These are phyloP conservation scores for Fusarium abutilonis DNA, from an alignment of 2,329 filamentous ascomycete genomes.

Conservation along the genomic window DNA sequence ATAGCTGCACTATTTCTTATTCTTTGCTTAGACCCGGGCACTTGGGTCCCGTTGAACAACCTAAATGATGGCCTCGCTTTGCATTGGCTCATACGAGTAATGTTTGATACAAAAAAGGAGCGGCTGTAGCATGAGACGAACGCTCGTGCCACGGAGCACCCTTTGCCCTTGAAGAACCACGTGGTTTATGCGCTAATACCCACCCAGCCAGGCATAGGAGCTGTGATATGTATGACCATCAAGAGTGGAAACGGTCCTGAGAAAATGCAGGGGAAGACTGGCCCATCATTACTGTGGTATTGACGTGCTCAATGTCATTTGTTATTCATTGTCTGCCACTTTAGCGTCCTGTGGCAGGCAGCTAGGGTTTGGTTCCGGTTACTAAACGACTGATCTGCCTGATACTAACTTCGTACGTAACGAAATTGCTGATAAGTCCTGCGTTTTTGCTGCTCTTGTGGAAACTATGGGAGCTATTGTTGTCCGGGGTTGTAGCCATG, in stretches of 20 bases:
- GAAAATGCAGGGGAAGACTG: background rate
- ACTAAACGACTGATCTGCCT: background rate
- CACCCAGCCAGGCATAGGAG: background rate
- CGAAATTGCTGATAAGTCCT: background rate
- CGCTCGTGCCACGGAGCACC: too few species aligned
- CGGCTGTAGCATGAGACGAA: too few species aligned
- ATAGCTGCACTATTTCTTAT: slow-evolving; percentile 1
- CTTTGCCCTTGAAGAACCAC: background rate
- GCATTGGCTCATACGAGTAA: too few species aligned
- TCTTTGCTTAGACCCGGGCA: background rate
- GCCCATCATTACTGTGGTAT: background rate
- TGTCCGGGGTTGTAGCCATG: background rate
- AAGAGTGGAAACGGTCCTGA: background rate
- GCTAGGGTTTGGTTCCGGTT: background rate
- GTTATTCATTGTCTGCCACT: background rate
- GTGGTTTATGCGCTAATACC: background rate
- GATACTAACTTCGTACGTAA: background rate
- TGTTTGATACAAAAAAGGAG: too few species aligned
- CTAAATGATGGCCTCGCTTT: too few species aligned
- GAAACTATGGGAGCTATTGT: background rate
- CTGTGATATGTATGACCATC: background rate
- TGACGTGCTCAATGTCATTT: background rate
- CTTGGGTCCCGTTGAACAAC: too few species aligned
- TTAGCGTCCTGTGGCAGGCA: background rate
- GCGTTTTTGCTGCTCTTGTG: background rate